Evolutionary conservation across 108 stramenopile species (phyloP).

Genomic region (Cyclotella baltica): DNA sequence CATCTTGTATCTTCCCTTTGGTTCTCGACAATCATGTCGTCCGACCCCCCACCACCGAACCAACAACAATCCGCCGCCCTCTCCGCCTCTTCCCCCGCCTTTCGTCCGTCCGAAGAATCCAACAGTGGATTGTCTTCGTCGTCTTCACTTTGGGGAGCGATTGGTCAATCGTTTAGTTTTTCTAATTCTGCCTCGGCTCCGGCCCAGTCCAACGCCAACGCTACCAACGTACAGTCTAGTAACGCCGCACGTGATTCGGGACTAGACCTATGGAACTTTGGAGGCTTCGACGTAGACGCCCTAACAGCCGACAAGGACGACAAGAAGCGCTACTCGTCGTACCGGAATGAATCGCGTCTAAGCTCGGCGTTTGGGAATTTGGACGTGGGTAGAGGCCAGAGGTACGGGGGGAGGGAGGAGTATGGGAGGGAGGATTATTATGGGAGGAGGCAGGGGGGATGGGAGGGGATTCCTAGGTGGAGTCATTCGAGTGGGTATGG

Average conservation of each 20-base stretch:
- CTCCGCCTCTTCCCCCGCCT: slow-evolving; percentile 52
- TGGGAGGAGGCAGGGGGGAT: slow-evolving; percentile 10
- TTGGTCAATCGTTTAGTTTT: slow-evolving; percentile 26
- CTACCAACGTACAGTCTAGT: too few relatives aligned
- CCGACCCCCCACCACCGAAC: slow-evolving; percentile 33
- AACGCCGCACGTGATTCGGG: not conserved
- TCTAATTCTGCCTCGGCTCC: too few relatives aligned
- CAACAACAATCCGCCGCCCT: slow-evolving; percentile 26
- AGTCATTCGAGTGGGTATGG: not conserved
- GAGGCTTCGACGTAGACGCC: slow-evolving; percentile 57
- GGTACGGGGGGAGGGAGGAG: not conserved
- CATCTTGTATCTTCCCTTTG: not conserved
- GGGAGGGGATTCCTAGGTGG: slow-evolving; percentile 7
- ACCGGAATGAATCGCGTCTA: not conserved
- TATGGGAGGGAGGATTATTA: slow-evolving; percentile 1
- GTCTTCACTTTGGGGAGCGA: slow-evolving; percentile 49
- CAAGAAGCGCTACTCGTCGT: not conserved
- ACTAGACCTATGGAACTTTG: slow-evolving; percentile 46
- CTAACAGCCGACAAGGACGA: slow-evolving; percentile 22
- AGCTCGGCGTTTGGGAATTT: slow-evolving; percentile 19
- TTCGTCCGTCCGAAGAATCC: slow-evolving; percentile 19
- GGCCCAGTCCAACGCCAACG: not conserved
- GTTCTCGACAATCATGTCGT: slow-evolving; percentile 18
- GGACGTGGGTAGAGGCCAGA: not conserved
- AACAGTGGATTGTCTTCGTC: not conserved